Base-by-base conservation (phyloP, 2,329 filamentous ascomycete genomes). In the Xylaria sp. region DNA sequence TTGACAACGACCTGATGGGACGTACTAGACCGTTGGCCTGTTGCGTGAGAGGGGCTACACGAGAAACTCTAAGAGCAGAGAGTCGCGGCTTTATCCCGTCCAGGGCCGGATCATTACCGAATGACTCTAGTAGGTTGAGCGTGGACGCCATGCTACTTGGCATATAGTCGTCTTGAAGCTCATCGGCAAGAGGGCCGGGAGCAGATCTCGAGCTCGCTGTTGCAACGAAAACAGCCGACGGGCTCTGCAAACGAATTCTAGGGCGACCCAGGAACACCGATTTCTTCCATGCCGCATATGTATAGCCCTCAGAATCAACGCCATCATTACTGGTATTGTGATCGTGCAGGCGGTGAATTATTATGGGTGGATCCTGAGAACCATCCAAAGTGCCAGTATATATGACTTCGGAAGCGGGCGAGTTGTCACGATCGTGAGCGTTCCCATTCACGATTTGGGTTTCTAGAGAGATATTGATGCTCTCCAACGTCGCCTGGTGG, bases 61-160 rank as follows among this genome's bases (percentile, higher is more conserved):
- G 87, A 47, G 90, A 93, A 38, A 95, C 91, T 54, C 92, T 85
- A 67, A 91, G 83, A 5, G 92, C 91, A 10, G 92, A 93, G 1
- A 96, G 82, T 33, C 87, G 86, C 53, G 92, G 90, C 71, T 85
- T 84, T 29, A 88, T 80, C 39, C 89, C 87, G 17, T 81, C 82
- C 20, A 93, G 81, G 29, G 84, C 85, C 25, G 89, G 86, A 74
- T 94, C 92, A 68, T 83, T 83, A 59, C 85, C 84, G 67, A 95
- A 92, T 2, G 92, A 86, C 74, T 92, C 90, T 15, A 96, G 86
- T n/a, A 95, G 82, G 76, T 95, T 96, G 69, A 92, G 83, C 1
- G 91, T 89, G 6, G 89, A 86, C 0, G 92, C 89, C 29, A 89
- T 79, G 64, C 89, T 87, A 74, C 90, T 92, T 39, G 87, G 86